Base-by-base conservation (phyloP, 2,329 filamentous ascomycete genomes). In the Fusarium hostae region DNA sequence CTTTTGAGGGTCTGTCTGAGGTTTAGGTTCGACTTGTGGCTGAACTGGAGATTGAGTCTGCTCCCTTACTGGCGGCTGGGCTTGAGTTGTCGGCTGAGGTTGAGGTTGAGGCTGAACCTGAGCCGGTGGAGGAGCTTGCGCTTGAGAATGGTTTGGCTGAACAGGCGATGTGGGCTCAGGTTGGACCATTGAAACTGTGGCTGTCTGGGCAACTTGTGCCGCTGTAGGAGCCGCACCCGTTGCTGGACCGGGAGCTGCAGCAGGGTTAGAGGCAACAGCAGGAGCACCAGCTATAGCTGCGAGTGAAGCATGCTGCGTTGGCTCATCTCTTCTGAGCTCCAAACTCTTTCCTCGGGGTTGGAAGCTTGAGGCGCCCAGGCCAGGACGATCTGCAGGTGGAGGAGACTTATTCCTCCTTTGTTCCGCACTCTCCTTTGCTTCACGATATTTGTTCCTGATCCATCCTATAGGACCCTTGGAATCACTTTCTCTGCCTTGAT, bases 371-470 rank as follows among this genome's bases (percentile, higher is more conserved):
- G 70, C 34, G 20, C 76, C 77, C 34, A 77, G 55, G 6, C 65
- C 72, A 24, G 77, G 73, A n/a, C 74, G 76, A 30, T 81, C 80
- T 30, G 76, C 81, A 4, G 87, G 85, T 6, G 87, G 85, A 6
- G 88, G 88, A 12, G 87, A 89, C 77, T 89, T 89, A 73, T 84
- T 86, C 54, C 88, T 84, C 72, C 86, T 83, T 50, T 87, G 83
- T 60, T 89, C 88, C 1, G 81, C 84, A 44, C 81, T 87, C 70
- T 89, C 88, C 77, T 88, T 89, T 56, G 86, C 86, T 74, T 88
- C 88, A 30, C 87, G 86, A 76, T 89, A 88, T 76, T 90, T 90
- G 78, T 81, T 86, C 77, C 85, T 88, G 71, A 90, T 86, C 88
- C 88, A 89, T 48, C 85, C 85, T 11, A 89, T 82, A 12, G 88